Conservation (phyloP, 2,329 filamentous ascomycete species). For the Trichoderma simmonsii region DNA sequence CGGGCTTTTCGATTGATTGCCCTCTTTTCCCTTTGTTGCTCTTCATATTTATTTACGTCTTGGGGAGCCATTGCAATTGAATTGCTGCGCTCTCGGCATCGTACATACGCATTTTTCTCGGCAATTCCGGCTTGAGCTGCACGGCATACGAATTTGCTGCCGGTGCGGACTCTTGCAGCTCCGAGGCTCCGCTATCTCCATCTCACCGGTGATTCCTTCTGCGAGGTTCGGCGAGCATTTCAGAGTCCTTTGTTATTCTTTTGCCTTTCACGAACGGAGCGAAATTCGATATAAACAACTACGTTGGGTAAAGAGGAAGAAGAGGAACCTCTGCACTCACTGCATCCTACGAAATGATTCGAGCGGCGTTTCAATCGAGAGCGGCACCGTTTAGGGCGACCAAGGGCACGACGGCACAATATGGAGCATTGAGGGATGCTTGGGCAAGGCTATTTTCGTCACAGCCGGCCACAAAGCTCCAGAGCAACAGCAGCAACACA, state of each 20-base stretch:
- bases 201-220: neutral
- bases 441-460: constrained; percentile 31
- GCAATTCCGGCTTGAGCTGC: neutral
- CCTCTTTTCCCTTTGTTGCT: neutral
- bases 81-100: neutral
- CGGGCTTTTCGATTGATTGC: neutral
- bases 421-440: constrained; percentile 27
- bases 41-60: neutral
- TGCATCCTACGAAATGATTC: constrained; percentile 9
- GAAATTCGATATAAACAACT: neutral
- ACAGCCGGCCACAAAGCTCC: constrained; percentile 22
- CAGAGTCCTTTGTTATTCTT: neutral
- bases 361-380: neutral
- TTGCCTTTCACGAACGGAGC: neutral
- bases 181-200: constrained; percentile 20
- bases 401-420: constrained; percentile 23
- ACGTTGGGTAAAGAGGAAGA: neutral
- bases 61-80: neutral
- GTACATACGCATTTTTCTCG: neutral
- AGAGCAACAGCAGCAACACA: neutral
- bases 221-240: constrained; percentile 12
- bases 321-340: neutral
- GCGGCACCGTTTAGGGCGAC: constrained; percentile 12
- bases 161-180: constrained; percentile 8
- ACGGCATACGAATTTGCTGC: neutral